phyloP scores from a whole-genome alignment of 768 basidiomycete genomes.

The Termitomyces sp. region DNA sequence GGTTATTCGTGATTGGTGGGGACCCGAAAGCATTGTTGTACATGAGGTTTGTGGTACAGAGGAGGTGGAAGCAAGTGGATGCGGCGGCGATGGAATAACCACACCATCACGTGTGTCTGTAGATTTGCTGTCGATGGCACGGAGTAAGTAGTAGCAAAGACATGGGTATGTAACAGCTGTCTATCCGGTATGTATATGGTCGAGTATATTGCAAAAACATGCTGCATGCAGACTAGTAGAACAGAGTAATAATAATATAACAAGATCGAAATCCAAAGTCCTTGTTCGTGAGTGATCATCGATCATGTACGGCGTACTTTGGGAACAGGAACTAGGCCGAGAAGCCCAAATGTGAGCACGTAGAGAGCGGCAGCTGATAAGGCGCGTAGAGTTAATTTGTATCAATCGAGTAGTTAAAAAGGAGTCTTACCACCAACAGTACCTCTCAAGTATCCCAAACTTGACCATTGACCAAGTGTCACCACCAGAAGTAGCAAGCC shows the following conservation, averaged over 20 bases:
- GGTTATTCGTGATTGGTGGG: constrained; percentile 58
- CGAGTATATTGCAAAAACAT: not conserved
- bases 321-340: constrained; percentile 71
- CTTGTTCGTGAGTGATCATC: constrained; percentile 15
- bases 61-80: not conserved
- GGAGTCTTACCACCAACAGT: constrained; percentile 54
- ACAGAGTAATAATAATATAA: constrained; percentile 11
- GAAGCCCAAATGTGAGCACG: constrained; percentile 67
- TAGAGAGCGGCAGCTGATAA: constrained; percentile 65
- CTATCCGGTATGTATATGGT: constrained; percentile 7
- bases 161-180: not conserved
- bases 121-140: no score
- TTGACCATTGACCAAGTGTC: constrained; percentile 67
- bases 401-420: not conserved
- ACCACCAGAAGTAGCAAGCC: constrained; percentile 66
- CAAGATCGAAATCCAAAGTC: not conserved
- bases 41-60: constrained; percentile 26
- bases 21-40: constrained; percentile 42
- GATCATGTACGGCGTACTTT: constrained; percentile 34
- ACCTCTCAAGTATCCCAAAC: constrained; percentile 62
- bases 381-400: not conserved
- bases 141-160: not conserved
- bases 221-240: not conserved
- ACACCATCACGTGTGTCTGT: constrained; percentile 16
- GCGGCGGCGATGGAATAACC: not conserved